Percentiles rank a stretch among this genome's conserved stretches.
Evolutionary conservation across 2,329 filamentous ascomycete species (phyloP).

Genomic region (Xylariaceae sp.): DNA sequence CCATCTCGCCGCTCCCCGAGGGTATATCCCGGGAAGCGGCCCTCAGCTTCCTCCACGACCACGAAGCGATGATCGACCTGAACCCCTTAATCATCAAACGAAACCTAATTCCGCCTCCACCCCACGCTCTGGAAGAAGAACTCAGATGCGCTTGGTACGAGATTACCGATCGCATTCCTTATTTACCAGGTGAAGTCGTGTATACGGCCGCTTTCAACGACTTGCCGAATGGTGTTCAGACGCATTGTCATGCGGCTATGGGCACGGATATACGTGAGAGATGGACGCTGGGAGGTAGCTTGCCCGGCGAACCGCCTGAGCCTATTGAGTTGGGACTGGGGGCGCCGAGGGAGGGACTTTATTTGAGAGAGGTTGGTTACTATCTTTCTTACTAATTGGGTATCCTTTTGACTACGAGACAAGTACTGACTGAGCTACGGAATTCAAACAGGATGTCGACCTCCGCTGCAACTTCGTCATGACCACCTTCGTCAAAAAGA

Average conservation of each 20-base stretch:
- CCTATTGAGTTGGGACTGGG: constrained; percentile 63
- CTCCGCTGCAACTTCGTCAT: constrained; percentile 77
- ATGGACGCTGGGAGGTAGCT: constrained; percentile 70
- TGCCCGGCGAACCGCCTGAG: constrained; percentile 65
- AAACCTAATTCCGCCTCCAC: constrained; percentile 62
- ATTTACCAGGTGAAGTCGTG: constrained; percentile 50
- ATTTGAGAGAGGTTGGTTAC: constrained; percentile 62
- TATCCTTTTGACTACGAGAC: too few species aligned
- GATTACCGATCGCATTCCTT: constrained; percentile 68
- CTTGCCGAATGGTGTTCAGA: constrained; percentile 68
- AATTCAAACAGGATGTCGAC: constrained; percentile 58
- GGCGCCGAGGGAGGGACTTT: constrained; percentile 65
- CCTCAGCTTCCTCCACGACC: constrained; percentile 70
- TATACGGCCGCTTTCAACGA: constrained; percentile 82
- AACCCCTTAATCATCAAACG: constrained; percentile 78
- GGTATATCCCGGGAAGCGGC: constrained; percentile 66
- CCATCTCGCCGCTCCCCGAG: constrained; percentile 70
- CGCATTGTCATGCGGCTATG: constrained; percentile 78
- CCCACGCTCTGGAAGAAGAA: constrained; percentile 66
- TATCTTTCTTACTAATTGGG: neutral
- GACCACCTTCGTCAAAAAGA: constrained; percentile 74
- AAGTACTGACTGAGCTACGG: constrained; percentile 1
- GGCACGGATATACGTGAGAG: constrained; percentile 74
- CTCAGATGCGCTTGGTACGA: constrained; percentile 72
- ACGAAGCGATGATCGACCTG: constrained; percentile 79